Base-by-base conservation (phyloP, 805 yeast species). In the Ogataea siamensis region DNA sequence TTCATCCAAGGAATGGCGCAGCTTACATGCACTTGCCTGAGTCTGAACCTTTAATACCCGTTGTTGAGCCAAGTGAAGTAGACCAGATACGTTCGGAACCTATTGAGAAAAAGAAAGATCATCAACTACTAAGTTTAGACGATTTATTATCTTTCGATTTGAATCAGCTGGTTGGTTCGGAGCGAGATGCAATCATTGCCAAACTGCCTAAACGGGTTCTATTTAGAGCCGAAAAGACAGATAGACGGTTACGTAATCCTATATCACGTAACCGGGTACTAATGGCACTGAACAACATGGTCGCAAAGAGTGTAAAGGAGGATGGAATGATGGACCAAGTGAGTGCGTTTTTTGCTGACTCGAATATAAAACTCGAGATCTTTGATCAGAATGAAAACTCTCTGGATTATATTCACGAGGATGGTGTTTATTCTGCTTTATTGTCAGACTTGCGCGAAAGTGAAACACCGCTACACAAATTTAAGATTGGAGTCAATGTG, bases 1-100 rank as follows among this genome's bases (percentile, higher is more conserved):
- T 88, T 40, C 87, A 87, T 52, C 75, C 76, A 28, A 53, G 67
- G 43, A 80, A 85, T 52, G 84, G 87, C 29, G 96, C 96, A 3
- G 73, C 76, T 13, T 88, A 87, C 54, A 70, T 87, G 51, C 55
- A 59, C 30, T 32, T 41, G 18, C 43, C 46, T n/a, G 60, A 54
- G 23, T 53, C 64, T 20, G 30, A 47, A 38, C 64, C 67, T 15
- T 46, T 42, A 12, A 62, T 64, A 29, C 62, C 63, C 1, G 63
- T 64, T 18, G 63, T 60, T 9, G 43, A 50, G 13, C 23, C 40
- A 9, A 21, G 23, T 16, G 32, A 37, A 8, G 17, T 29, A 6
- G 32, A 26, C 6, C 10, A 22, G n/a, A 22, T 9, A 14, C 4
- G 10, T 14, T 11, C 7, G 18, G 16, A 7, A 7, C 41, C 45